Evolutionary conservation across 139 green algal genomes (phyloP), one percentile per base, ranked within the genome.

Genomic region (Pedinophyceae sp.): DNA sequence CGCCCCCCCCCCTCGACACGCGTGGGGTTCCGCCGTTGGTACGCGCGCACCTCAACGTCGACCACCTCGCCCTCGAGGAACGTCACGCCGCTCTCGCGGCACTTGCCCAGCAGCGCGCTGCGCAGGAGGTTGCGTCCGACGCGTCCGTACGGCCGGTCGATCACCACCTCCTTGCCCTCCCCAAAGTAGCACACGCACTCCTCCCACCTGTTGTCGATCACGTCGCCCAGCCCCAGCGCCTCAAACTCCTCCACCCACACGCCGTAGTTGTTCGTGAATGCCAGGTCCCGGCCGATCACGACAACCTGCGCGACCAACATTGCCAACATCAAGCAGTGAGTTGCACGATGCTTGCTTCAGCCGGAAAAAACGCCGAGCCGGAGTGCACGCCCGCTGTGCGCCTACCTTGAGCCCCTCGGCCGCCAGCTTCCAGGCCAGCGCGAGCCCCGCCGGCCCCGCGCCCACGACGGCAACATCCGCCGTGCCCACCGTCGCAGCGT

Each of bases 241-340:
- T 72, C 26, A 30, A 84, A 87, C 66, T 92, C 82, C 55, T 90
- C 79, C n/a, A 68, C 59, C 82, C 81, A 92, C 18, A 94, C 84
- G 25, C 87, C 87, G 39, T 95, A 95, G 68, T 93, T 96, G 75
- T 96, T 96, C 7, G 87, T 75, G 53, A 94, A 87, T 0, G 80
- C 76, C 23, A 55, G 48, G 30, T 94, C 84, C 16, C 69, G 70
- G 3, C 84, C 84, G n/a, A n/a, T n/a, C 34, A 43, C 34, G 34
- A 43, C 34, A 43, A 13, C 34, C 34, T n/a, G n/a, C n/a, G n/a
- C n/a, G n/a, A n/a, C n/a, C n/a, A n/a, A n/a, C n/a, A n/a, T n/a
- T n/a, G n/a, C n/a, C n/a, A n/a, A n/a, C n/a, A n/a, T n/a, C n/a
- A n/a, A n/a, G n/a, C n/a, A n/a, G n/a, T n/a, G n/a, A n/a, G n/a